Evolutionary conservation across 2,329 filamentous ascomycete species (phyloP).

Genomic region (Passalora sequoiae): DNA sequence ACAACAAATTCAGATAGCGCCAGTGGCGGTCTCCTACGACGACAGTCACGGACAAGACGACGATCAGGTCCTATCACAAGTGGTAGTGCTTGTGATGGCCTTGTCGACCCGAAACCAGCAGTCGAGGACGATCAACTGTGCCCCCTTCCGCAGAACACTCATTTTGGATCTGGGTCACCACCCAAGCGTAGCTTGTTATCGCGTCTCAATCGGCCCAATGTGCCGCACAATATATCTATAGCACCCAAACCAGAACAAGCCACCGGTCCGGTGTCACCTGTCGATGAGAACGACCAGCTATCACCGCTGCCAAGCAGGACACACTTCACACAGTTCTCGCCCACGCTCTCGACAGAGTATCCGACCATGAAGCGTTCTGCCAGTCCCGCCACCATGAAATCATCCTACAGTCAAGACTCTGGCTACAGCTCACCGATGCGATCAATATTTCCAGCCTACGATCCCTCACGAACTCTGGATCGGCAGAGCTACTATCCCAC

Average conservation of each 20-base stretch:
- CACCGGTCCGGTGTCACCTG: conserved; percentile 11
- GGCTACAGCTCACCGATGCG: conserved; percentile 45
- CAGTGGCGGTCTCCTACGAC: conserved; percentile 11
- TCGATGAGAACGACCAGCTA: conserved; percentile 21
- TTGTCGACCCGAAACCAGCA: conserved; percentile 4
- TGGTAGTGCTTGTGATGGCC: not conserved
- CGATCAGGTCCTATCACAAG: conserved; percentile 16
- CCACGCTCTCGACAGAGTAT: conserved; percentile 13
- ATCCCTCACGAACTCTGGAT: conserved; percentile 60
- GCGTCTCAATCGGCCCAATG: conserved; percentile 12
- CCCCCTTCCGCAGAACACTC: conserved; percentile 24
- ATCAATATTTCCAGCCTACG: conserved; percentile 73
- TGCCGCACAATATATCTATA: conserved; percentile 11
- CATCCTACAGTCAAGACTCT: conserved; percentile 2
- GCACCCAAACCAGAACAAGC: not conserved
- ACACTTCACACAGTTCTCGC: conserved; percentile 16
- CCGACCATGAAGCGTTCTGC: conserved; percentile 7
- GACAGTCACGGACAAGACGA: conserved; percentile 18
- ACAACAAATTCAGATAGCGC: not conserved
- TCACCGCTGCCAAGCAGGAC: conserved; percentile 25
- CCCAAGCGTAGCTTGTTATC: conserved; percentile 13
- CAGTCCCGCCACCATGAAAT: conserved; percentile 3
- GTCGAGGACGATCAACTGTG: conserved; percentile 24
- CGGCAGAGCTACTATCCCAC: conserved; percentile 67
- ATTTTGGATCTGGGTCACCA: conserved; percentile 20